Evolutionary conservation across 495 filamentous ascomycete species (phyloP).

Genomic region (Thermothielavioides terrestris): DNA sequence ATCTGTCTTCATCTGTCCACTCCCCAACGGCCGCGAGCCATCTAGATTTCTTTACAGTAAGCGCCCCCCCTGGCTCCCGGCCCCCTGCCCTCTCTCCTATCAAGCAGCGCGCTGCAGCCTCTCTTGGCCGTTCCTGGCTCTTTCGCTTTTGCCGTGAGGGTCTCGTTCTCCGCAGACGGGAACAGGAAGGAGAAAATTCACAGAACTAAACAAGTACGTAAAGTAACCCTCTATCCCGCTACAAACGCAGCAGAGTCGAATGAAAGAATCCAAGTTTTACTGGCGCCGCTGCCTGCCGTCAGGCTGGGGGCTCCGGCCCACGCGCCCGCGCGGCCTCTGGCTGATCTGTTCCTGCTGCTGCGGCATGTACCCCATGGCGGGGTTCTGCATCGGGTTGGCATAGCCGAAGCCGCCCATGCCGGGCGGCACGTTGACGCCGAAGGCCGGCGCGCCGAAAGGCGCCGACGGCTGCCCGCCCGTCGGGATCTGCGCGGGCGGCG

Average conservation of each 20-base stretch:
- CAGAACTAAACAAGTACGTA: not conserved
- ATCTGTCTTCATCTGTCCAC: too few species aligned
- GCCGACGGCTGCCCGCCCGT: slow-evolving; percentile 20
- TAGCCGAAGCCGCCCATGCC: slow-evolving; percentile 39
- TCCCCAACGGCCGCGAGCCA: too few species aligned
- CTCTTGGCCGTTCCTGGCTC: too few species aligned
- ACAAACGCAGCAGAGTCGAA: too few species aligned
- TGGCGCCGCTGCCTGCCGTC: slow-evolving; percentile 11
- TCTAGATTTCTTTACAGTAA: too few species aligned
- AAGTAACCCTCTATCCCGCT: slow-evolving; percentile 10
- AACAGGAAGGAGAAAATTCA: too few species aligned
- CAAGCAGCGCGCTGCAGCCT: too few species aligned
- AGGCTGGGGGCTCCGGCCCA: slow-evolving; percentile 36
- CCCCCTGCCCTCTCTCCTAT: too few species aligned
- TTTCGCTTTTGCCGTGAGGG: too few species aligned
- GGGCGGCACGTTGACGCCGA: slow-evolving; percentile 36
- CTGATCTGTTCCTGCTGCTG: slow-evolving; percentile 42
- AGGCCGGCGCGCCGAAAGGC: slow-evolving; percentile 29
- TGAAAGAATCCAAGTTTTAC: too few species aligned
- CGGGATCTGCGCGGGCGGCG: slow-evolving; percentile 26
- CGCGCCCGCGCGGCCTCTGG: slow-evolving; percentile 44
- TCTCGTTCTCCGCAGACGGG: too few species aligned
- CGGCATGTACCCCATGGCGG: slow-evolving; percentile 39
- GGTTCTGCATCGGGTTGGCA: slow-evolving; percentile 19
- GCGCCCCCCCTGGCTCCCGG: too few species aligned